Evolutionary conservation across 371 early-diverging fungal species (phyloP), one percentile per base, ranked within the genome.

Genomic region (Saksenaea oblongispora): DNA sequence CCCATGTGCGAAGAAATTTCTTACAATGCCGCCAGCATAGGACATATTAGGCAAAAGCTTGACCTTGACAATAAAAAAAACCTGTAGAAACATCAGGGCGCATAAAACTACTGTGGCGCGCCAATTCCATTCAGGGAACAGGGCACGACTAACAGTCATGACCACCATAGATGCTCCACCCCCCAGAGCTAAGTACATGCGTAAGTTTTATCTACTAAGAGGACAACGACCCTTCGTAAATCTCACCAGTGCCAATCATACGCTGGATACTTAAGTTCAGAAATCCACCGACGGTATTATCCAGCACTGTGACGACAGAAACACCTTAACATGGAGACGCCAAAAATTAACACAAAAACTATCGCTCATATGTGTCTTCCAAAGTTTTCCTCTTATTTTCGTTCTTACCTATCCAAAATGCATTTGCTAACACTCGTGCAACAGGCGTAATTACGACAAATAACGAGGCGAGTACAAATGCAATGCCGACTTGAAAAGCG

Each of bases 11-110:
- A 39, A 60, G 18, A 15, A 35, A 53, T 8, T 14, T 39, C 71
- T 65, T 75, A 78, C 79, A 56, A 78, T 73, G 26, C 70, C 69
- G 27, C 79, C 75, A 27, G 74, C 74, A 58, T 71, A 72, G 24
- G 71, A 65, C 59, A 63, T 68, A 34, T 70, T 70, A 9, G 76
- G 76, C 35, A 61, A 59, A 24, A 68, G 55, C 17, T 74, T 75
- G 36, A 78, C 53, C 24, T 75, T 71, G 13, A 74, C 64, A 41
- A 78, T 73, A 35, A 65, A 66, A 47, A 78, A 75, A 0, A 75
- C 70, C 64, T 75, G 76, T 7, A 69, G 35, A 59, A 71, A 75
- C 68, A 73, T 69, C 2, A 75, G 36, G 26, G 54, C 24, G n/a
- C 69, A 63, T 3, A 78, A 42, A 53, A 78, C 14, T 1, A 75